Evolutionary conservation across 2,329 filamentous ascomycete genomes (phyloP), one percentile per base, ranked within the genome.

Genomic region (Lasiodiplodia sp.): DNA sequence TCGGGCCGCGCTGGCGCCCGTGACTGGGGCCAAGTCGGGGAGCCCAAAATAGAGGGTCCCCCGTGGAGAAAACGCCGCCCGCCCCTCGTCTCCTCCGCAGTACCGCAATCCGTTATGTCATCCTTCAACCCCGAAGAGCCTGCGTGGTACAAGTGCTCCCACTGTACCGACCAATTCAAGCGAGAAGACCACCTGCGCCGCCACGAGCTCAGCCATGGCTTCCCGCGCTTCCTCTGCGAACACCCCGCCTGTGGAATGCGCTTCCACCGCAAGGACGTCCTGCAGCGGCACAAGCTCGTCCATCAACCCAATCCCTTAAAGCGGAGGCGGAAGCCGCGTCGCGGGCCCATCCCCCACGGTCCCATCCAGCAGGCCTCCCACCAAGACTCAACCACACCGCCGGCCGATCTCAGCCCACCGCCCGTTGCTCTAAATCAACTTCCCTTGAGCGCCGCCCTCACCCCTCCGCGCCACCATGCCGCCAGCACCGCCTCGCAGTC

Each of bases 171-270:
- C 49, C 56, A 60, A 44, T 70, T 70, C 62, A 65, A 66, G 55
- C 66, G 69, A 52, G 69, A 70, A 21, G 69, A 70, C 66, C 69
- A 70, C 55, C 66, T 70, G 52, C 69, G 69, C 28, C 66, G 69
- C 34, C 69, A 70, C 51, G 69, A 70, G 69, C 69, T 70, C 60
- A 68, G 66, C 37, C 69, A 70, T 62, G 66, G 69, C 31, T 68
- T 68, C 52, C 69, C 69, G 21, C 66, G 67, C 60, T 70, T 70
- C 25, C 62, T 68, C 66, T 70, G 69, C 55, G 55, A 66, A 10
- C 69, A 70, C 66, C 47, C 55, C 14, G 66, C 53, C 66, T 70
- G 69, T 44, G 69, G 69, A 21, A 70, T 68, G 69, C 67, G 66
- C 60, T 70, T 70, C 53, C 69, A 70, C 34, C 58, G 69, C 55